Evolutionary conservation across 2,329 filamentous ascomycete species (phyloP), one percentile per base, ranked within the genome.

Genomic region (Neofusicoccum sp.): DNA sequence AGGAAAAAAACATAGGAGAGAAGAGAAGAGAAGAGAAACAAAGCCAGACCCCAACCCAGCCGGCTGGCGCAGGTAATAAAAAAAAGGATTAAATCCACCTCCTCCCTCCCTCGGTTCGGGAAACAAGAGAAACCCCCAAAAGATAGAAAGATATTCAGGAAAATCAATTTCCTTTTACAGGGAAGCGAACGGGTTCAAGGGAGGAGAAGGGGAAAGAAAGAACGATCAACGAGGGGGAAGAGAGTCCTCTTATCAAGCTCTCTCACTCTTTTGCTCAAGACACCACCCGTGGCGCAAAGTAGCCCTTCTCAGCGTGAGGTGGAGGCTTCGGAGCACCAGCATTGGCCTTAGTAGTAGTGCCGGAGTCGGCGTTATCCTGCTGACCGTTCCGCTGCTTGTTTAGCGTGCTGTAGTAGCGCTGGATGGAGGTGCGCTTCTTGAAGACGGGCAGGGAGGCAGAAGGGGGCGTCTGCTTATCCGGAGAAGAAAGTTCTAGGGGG

Each of bases 341-440:
- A 14, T 45, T 31, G 31, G 41, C 33, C n/a, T 58, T 41, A 22
- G 22, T 22, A 22, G 22, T 22, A 22, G 22, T 22, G 22, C 22
- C 22, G 22, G 22, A 22, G 22, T 45, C 45, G 16, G 8, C 28
- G 4, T 9, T 28, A n/a, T 45, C 31, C n/a, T 45, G 29, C 8
- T 41, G 31, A n/a, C 45, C 3, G 4, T 33, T 58, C 54, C 22
- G 22, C 22, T 22, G 22, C 22, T 45, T 58, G 31, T 45, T 45
- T 31, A 34, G 6, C 7, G 54, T 58, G 29, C 54, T 58, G n/a
- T 58, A 58, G 54, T 58, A 58, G n/a, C 54, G 54, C 31, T 58
- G 54, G 28, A 58, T 58, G 39, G 37, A 44, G 14, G 54, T 45
- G 8, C 54, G 41, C 22, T 58, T 58, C n/a, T 47, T 58, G 3